Evolutionary conservation across 768 basidiomycete species (phyloP).

Genomic region (Daedalea quercina): DNA sequence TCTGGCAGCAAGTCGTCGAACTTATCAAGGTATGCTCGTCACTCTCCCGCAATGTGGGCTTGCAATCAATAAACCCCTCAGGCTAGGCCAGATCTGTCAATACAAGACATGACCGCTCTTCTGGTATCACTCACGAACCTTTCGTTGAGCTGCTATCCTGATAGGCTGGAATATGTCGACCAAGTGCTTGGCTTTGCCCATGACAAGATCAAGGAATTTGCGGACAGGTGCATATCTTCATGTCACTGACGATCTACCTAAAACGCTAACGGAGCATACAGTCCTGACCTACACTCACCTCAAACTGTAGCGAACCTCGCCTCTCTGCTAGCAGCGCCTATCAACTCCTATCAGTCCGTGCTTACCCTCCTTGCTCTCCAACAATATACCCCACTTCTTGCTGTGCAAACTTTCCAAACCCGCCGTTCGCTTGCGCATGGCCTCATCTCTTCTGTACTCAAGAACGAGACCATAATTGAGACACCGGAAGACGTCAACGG

Average conservation of each 20-base stretch:
- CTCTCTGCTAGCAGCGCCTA: conserved; percentile 85
- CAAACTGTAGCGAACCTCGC: conserved; percentile 90
- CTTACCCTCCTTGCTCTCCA: conserved; percentile 96
- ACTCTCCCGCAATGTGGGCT: too few species aligned
- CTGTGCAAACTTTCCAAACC: conserved; percentile 83
- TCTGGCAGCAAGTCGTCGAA: conserved; percentile 98
- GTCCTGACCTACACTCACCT: conserved; percentile 82
- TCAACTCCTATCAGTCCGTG: conserved; percentile 93
- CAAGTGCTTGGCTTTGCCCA: conserved; percentile 89
- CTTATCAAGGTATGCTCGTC: conserved; percentile 72
- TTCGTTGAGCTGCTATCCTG: conserved; percentile 95
- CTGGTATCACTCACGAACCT: conserved; percentile 93
- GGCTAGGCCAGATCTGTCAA: conserved; percentile 95
- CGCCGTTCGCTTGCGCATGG: conserved; percentile 92
- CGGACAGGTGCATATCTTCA: conserved; percentile 53
- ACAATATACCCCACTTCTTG: conserved; percentile 77
- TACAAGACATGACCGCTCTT: conserved; percentile 96
- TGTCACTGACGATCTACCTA: background rate
- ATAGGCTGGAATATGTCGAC: conserved; percentile 94
- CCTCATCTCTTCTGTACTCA: conserved; percentile 88
- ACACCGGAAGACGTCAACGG: conserved; percentile 92
- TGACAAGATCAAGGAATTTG: conserved; percentile 78
- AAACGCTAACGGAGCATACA: conserved; percentile 23
- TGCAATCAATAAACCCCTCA: conserved; percentile 22
- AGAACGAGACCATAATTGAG: conserved; percentile 95